Percentiles rank a stretch among this genome's conserved stretches.
phyloP scores from a whole-genome alignment of 495 filamentous ascomycete genomes.

The Tetracladium setigerum region DNA sequence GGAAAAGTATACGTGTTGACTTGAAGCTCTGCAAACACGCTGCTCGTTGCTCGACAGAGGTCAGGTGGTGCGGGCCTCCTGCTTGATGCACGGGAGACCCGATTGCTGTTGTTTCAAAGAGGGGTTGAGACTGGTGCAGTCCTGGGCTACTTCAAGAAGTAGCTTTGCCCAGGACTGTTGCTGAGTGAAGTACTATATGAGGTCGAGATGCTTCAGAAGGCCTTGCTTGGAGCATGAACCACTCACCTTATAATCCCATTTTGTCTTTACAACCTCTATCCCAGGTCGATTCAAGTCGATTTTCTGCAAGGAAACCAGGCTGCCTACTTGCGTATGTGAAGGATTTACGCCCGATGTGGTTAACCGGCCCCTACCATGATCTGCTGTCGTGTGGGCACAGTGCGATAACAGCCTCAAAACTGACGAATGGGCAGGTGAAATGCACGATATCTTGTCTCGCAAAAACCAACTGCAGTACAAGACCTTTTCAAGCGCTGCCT shows the following conservation, averaged over 20 bases:
- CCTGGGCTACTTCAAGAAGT: conserved; percentile 15
- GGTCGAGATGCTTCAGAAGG: conserved; percentile 13
- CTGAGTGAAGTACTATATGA: conserved; percentile 10
- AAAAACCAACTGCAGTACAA: neutral
- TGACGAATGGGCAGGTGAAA: conserved; percentile 11
- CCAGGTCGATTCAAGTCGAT: conserved; percentile 10
- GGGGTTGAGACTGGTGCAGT: conserved; percentile 12
- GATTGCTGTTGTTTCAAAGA: conserved; percentile 10
- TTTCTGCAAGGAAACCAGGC: conserved; percentile 6
- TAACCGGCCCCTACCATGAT: conserved; percentile 8
- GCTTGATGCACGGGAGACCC: conserved; percentile 13
- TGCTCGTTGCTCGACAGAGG: conserved; percentile 14
- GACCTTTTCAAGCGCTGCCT: neutral
- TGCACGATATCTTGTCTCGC: conserved; percentile 1
- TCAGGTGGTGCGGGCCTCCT: conserved; percentile 14
- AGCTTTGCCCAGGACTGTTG: conserved; percentile 15
- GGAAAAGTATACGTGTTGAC: conserved; percentile 11
- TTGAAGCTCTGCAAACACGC: conserved; percentile 15
- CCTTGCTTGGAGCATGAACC: conserved; percentile 5
- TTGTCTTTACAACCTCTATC: conserved; percentile 11
- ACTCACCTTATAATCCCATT: conserved; percentile 11
- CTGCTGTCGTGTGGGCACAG: conserved; percentile 9
- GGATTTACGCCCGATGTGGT: conserved; percentile 8
- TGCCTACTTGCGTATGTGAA: conserved; percentile 11
- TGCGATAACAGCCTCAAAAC: conserved; percentile 11